These are phyloP conservation scores for Heimioporus sp. DNA, from an alignment of 768 basidiomycete genomes.

Conservation along the genomic window DNA sequence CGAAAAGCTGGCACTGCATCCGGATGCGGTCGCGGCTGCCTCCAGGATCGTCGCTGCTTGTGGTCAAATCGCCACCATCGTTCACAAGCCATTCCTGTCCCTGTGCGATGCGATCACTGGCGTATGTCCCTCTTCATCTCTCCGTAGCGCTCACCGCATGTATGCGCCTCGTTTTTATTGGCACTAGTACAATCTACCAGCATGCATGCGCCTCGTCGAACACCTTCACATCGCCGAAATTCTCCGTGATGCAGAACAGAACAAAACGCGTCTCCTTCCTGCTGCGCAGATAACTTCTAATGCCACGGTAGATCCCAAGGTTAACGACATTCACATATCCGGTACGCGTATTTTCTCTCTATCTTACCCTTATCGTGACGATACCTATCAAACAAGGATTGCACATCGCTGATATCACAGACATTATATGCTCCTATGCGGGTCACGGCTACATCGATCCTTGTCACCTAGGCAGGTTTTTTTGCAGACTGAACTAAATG, in stretches of 20 bases:
- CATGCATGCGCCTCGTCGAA: constrained; percentile 72
- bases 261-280: constrained; percentile 44
- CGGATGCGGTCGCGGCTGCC: constrained; percentile 57
- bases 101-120: constrained; percentile 72
- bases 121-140: constrained; percentile 37
- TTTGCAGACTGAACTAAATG: too few species aligned
- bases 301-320: not conserved
- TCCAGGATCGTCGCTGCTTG: constrained; percentile 67
- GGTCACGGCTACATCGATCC: constrained; percentile 17
- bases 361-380: not conserved
- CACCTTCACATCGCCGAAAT: constrained; percentile 71
- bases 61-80: constrained; percentile 61
- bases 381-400: constrained; percentile 18
- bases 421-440: constrained; percentile 17
- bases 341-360: not conserved
- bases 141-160: constrained; percentile 9
- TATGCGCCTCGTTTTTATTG: constrained; percentile 7
- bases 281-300: not conserved
- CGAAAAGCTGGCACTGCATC: constrained; percentile 59
- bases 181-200: constrained; percentile 66
- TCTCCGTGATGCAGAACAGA: constrained; percentile 59
- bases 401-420: constrained; percentile 22
- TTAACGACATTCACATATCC: not conserved
- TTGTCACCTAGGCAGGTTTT: constrained; percentile 14
- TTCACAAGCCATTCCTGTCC: constrained; percentile 68